Conservation (phyloP, 2,329 filamentous ascomycete species). For the Colletotrichum lindemuthianum region DNA sequence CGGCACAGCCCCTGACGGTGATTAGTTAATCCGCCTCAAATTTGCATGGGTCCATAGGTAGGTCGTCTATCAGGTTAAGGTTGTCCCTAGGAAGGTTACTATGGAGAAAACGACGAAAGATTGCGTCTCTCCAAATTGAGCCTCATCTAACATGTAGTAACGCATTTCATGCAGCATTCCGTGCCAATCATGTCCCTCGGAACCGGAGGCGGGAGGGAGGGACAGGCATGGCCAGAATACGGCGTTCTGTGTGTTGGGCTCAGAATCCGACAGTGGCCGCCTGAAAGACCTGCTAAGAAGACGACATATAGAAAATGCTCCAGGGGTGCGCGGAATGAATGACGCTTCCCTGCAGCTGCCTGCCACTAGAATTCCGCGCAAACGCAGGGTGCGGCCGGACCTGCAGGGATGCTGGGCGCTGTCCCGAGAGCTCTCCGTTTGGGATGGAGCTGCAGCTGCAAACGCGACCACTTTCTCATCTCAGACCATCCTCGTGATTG, state of each 20-base stretch:
- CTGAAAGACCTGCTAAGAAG: too few species aligned
- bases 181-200: too few species aligned
- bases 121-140: too few species aligned
- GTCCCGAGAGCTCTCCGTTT: slow-evolving; percentile 29
- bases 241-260: slow-evolving; percentile 9
- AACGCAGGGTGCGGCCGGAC: slow-evolving; percentile 14
- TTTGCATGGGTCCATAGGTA: too few species aligned
- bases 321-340: slow-evolving; percentile 33
- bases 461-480: slow-evolving; percentile 13
- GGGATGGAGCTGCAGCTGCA: slow-evolving; percentile 30
- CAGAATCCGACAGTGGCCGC: slow-evolving; percentile 1
- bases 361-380: slow-evolving; percentile 16
- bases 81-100: background rate
- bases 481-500: slow-evolving; percentile 9
- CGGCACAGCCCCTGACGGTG: background rate
- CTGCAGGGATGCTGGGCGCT: slow-evolving; percentile 32
- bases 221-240: background rate
- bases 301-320: slow-evolving; percentile 14
- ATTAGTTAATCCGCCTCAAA: slow-evolving; percentile 29
- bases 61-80: background rate
- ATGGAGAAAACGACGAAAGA: background rate
- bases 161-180: too few species aligned
- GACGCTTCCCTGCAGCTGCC: slow-evolving; percentile 33
- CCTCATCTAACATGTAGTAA: too few species aligned
- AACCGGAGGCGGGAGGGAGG: too few species aligned